phyloP scores from a whole-genome alignment of 208 protist species.

The Endotrypanum monterogeii region DNA sequence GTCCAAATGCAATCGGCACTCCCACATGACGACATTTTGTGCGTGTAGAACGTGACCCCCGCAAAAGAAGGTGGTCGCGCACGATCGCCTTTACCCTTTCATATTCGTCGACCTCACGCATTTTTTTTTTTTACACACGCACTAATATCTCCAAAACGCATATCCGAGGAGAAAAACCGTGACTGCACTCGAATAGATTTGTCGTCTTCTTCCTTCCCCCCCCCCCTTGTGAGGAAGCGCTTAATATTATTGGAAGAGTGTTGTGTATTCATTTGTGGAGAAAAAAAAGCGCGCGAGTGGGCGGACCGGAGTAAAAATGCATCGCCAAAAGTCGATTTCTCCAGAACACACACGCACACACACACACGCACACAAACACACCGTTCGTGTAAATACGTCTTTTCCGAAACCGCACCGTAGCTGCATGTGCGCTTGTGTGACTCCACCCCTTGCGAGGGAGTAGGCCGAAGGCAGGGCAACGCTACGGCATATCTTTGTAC shows the following conservation, averaged over 20 bases:
- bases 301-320: background rate
- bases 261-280: background rate
- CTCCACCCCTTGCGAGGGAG: background rate
- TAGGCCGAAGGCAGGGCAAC: background rate
- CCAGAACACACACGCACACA: too few species aligned
- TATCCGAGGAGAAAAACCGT: background rate
- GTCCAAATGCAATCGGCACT: background rate
- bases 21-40: too few species aligned
- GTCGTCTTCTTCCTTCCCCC: background rate
- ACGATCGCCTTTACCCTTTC: too few species aligned
- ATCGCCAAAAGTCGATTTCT: background rate
- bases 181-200: background rate
- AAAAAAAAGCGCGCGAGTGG: too few species aligned
- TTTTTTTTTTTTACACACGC: background rate
- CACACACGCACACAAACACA: background rate
- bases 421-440: background rate
- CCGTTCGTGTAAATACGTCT: too few species aligned
- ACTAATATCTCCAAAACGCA: background rate
- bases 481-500: constrained; percentile 90
- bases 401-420: background rate
- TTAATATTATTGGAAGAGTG: background rate
- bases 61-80: too few species aligned
- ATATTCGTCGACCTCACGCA: background rate
- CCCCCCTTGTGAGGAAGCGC: background rate
- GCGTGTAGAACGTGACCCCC: too few species aligned